phyloP scores from a whole-genome alignment of 2,329 filamentous ascomycete genomes.

The Xylaria sp. region DNA sequence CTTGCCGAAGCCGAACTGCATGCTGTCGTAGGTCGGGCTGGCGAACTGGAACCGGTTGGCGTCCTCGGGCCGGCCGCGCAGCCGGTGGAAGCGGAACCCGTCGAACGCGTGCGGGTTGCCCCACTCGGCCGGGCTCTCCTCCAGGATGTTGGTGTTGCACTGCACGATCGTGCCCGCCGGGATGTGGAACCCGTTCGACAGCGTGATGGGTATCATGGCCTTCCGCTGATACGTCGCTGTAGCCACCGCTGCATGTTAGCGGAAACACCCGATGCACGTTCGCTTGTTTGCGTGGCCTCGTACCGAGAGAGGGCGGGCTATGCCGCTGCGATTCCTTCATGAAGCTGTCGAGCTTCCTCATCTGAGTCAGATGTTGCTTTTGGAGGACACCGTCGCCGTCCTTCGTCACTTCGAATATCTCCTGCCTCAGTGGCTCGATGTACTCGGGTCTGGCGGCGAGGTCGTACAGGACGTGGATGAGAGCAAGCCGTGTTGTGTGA shows the following conservation, averaged over 20 bases:
- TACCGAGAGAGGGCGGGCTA: slow-evolving; percentile 36
- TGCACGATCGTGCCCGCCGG: slow-evolving; percentile 34
- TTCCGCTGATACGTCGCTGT: slow-evolving; percentile 35
- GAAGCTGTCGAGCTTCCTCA: slow-evolving; percentile 43
- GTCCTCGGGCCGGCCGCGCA: slow-evolving; percentile 27
- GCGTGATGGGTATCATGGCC: slow-evolving; percentile 33
- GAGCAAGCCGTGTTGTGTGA: slow-evolving; percentile 38
- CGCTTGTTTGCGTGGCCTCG: slow-evolving; percentile 1
- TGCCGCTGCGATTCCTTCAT: slow-evolving; percentile 43
- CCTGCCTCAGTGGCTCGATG: slow-evolving; percentile 45
- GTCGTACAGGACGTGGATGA: slow-evolving; percentile 45
- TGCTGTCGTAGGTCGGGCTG: slow-evolving; percentile 37
- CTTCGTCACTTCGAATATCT: slow-evolving; percentile 38
- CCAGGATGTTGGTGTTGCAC: slow-evolving; percentile 33
- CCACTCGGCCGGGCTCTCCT: slow-evolving; percentile 31
- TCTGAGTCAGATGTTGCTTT: slow-evolving; percentile 35
- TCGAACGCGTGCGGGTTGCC: slow-evolving; percentile 32
- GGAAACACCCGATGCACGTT: not conserved
- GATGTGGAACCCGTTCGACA: slow-evolving; percentile 39
- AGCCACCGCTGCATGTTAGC: slow-evolving; percentile 10
- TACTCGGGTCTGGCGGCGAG: slow-evolving; percentile 46
- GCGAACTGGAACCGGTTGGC: slow-evolving; percentile 38
- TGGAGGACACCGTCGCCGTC: slow-evolving; percentile 28
- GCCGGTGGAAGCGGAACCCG: slow-evolving; percentile 34
- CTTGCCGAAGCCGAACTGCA: slow-evolving; percentile 43